Evolutionary conservation across 306 rosid species (phyloP).

Genomic region (Cicer cuneatum): DNA sequence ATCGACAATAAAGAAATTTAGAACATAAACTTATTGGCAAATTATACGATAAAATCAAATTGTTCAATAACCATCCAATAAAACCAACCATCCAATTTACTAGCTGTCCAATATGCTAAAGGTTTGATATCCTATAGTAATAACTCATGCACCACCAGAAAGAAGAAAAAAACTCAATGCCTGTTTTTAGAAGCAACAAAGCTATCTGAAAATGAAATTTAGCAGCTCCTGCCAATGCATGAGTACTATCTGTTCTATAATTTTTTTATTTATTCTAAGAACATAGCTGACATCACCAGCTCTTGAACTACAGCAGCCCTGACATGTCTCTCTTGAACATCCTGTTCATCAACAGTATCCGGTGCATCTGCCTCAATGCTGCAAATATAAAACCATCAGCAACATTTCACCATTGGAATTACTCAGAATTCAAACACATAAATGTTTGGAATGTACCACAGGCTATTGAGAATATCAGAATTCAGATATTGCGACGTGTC

Average conservation of each 20-base stretch:
- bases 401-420: constrained; percentile 11
- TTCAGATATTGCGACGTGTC: background rate
- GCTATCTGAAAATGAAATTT: constrained; percentile 2
- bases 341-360: constrained; percentile 47
- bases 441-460: background rate
- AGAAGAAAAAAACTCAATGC: constrained; percentile 21
- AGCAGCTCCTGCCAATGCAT: constrained; percentile 39
- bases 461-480: background rate
- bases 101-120: background rate
- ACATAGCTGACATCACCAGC: constrained; percentile 64
- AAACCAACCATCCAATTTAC: constrained; percentile 36
- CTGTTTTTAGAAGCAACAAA: constrained; percentile 3
- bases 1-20: background rate
- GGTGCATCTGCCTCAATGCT: constrained; percentile 48
- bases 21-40: constrained; percentile 4
- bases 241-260: constrained; percentile 4
- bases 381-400: constrained; percentile 46
- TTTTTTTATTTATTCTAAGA: constrained; percentile 34
- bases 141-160: constrained; percentile 39
- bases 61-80: constrained; percentile 17
- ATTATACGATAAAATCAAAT: constrained; percentile 12
- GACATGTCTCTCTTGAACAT: constrained; percentile 60
- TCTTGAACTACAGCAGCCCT: constrained; percentile 64
- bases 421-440: background rate
- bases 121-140: background rate